These are phyloP conservation scores for Toxoplasma gondii DNA, from an alignment of 169 alveolate genomes.

Conservation along the genomic window DNA sequence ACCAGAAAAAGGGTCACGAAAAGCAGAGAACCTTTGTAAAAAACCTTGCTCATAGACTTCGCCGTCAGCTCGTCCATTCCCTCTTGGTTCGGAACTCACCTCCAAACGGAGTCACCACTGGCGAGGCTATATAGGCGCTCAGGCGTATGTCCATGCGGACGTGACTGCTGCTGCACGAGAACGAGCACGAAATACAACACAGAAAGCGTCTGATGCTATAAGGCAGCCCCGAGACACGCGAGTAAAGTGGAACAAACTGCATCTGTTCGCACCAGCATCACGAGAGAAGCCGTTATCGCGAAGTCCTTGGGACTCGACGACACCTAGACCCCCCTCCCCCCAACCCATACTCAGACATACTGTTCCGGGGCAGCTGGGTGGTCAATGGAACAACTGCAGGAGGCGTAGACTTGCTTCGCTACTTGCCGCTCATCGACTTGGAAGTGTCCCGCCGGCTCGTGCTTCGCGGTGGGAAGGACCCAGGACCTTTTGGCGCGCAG, in stretches of 20 bases:
- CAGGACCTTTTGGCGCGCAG: constrained; percentile 70
- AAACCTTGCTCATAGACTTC: too few relatives aligned
- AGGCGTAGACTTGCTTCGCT: constrained; percentile 53
- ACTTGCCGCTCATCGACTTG: background rate
- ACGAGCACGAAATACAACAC: background rate
- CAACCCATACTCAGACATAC: constrained; percentile 27
- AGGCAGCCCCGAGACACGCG: background rate
- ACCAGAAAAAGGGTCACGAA: too few relatives aligned
- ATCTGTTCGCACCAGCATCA: too few relatives aligned
- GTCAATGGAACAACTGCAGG: constrained; percentile 75
- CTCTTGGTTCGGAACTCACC: background rate
- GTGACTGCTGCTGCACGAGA: constrained; percentile 42
- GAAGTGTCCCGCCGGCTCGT: background rate
- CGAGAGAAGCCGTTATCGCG: too few relatives aligned
- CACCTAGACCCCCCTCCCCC: too few relatives aligned
- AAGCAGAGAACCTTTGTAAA: too few relatives aligned
- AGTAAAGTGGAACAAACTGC: too few relatives aligned
- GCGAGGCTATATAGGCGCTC: constrained; percentile 77
- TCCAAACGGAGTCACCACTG: constrained; percentile 78
- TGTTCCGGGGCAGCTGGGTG: constrained; percentile 77
- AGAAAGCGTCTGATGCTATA: too few relatives aligned
- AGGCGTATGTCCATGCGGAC: constrained; percentile 72
- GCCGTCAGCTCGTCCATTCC: too few relatives aligned
- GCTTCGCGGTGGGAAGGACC: constrained; percentile 14
- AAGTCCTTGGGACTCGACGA: too few relatives aligned